Conservation (phyloP, 768 basidiomycete species). For the Candolleomyces eurysporus region DNA sequence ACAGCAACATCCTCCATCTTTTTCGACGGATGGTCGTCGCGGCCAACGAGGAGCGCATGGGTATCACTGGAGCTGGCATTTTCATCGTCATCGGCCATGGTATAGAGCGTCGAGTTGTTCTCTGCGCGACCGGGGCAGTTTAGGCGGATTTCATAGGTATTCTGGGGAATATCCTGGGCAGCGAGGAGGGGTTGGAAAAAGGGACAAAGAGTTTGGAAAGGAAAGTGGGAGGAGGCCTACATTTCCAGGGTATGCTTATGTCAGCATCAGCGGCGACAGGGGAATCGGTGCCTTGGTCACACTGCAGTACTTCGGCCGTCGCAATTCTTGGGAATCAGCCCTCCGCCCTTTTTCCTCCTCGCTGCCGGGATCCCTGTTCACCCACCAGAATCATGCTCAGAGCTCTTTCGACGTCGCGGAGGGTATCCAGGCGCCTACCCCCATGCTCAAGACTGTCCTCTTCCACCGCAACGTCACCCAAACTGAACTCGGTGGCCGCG, state of each 20-base stretch:
- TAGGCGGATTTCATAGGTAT: not conserved
- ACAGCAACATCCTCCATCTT: slow-evolving; percentile 22
- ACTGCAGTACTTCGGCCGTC: no score
- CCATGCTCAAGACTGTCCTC: slow-evolving; percentile 12
- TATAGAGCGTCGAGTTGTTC: not conserved
- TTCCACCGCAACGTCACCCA: slow-evolving; percentile 20
- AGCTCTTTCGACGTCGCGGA: slow-evolving; percentile 21
- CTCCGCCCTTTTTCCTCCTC: no score
- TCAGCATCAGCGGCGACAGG: not conserved
- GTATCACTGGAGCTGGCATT: slow-evolving; percentile 38
- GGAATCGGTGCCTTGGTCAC: not conserved
- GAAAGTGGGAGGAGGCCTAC: not conserved
- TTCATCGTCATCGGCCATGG: slow-evolving; percentile 12
- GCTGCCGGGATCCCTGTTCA: not conserved
- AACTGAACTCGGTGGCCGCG: slow-evolving; percentile 48
- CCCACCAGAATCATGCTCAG: slow-evolving; percentile 1
- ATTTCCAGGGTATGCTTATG: not conserved
- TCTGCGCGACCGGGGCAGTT: not conserved
- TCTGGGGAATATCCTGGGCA: not conserved
- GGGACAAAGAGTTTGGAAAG: not conserved
- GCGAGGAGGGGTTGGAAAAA: slow-evolving; percentile 6
- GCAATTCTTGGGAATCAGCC: no score
- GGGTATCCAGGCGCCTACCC: slow-evolving; percentile 13
- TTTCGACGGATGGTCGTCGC: slow-evolving; percentile 22
- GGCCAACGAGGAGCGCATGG: slow-evolving; percentile 34